Evolutionary conservation across 352 stramenopile genomes (phyloP), one percentile per base, ranked within the genome.

Genomic region (Globisporangium parvum): DNA sequence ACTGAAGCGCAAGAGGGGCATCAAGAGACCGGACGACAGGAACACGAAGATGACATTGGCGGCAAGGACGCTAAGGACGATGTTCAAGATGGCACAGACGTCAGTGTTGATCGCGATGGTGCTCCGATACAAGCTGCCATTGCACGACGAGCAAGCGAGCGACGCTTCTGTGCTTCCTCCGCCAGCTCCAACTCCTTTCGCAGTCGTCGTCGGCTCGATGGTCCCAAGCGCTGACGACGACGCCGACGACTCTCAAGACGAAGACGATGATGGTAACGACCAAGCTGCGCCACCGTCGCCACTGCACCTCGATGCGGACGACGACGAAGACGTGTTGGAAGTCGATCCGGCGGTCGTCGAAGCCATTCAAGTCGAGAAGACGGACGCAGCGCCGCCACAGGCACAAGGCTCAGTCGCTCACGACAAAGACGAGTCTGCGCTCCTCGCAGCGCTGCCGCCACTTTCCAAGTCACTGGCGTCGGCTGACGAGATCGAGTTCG

Each of bases 261-360:
- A 79, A 54, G 71, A 75, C 24, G 70, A 79, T 2, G 59, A 76
- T 8, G 60, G 14, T 4, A 47, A 10, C 11, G 62, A 69, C 2
- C 23, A 45, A 18, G 12, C 23, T 24, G 8, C 15, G 15, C 21
- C 59, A 26, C 46, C 51, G 37, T 59, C 55, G n/a, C 57, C 59
- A 12, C 46, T 71, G 20, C 51, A 59, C 23, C 44, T 69, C 33
- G 55, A 31, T 15, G 53, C 4, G 31, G 51, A 39, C 47, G 67
- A 73, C 20, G 71, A 80, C 21, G 73, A 79, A n/a, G 73, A 84
- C 17, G 65, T 76, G n/a, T 45, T 84, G 39, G 73, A 84, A 35
- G 51, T 81, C 35, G 65, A 84, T 57, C 31, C 55, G 24, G 52
- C 58, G 2, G 69, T 81, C 11, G 57, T 67, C 8, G 65, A 49